Evolutionary conservation across 2,329 filamentous ascomycete genomes (phyloP), one percentile per base, ranked within the genome.

Genomic region (Exophiala calicioides): DNA sequence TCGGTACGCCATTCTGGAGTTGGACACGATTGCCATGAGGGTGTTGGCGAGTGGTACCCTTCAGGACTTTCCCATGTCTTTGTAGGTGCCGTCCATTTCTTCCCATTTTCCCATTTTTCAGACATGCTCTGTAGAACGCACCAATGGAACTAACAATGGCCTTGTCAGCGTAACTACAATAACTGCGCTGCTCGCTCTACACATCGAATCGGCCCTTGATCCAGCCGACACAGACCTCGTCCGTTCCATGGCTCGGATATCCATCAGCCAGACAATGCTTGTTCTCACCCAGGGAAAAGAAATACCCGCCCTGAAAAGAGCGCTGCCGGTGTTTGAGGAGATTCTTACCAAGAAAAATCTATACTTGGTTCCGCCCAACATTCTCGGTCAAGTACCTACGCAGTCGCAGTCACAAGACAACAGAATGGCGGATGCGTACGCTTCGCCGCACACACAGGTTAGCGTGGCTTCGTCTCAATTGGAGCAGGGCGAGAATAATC

Each of bases 211-310:
- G 27, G 55, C 55, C 44, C 53, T 58, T 34, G 53, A 58, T 47
- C 44, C 51, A 43, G 37, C 47, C 47, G 55, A 57, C 53, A 55
- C 53, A 50, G 55, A 58, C 35, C 53, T 58, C 24, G 51, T 58
- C 53, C 55, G 53, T 48, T 58, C 55, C 53, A 56, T 58, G 55
- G 55, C 55, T 50, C 55, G 55, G 38, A 58, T 58, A 46, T 58
- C 53, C 47, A 58, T 58, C 55, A 58, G 45, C 51, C 53, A 58
- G 44, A 49, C 45, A 47, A 58, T 58, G 53, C 55, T 58, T 46
- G 6, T 58, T 40, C 55, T 58, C 44, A 48, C 35, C 40, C 55
- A 57, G 35, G 53, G 55, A 44, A 54, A 53, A 52, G 55, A 58
- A 52, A 56, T 58, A 43, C 55, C 55, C 27, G 53, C 42, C 40